Evolutionary conservation across 1,139 yeast genomes (phyloP).

Genomic region (Wickerhamiella pararugosa): DNA sequence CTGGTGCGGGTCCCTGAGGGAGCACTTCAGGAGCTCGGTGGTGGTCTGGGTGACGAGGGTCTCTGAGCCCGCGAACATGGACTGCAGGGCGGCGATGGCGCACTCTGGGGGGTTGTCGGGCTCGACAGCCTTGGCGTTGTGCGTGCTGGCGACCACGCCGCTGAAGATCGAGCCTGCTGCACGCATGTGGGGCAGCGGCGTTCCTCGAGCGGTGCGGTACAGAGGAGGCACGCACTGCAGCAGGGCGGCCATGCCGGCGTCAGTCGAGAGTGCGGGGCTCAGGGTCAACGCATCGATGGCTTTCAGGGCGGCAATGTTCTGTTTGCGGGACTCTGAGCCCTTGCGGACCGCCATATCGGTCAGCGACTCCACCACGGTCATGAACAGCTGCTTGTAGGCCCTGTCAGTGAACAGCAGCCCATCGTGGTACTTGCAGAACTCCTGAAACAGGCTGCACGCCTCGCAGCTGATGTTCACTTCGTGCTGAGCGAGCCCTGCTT

Average conservation of each 20-base stretch:
- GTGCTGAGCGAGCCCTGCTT: slow-evolving; percentile 30
- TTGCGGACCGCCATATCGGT: slow-evolving; percentile 11
- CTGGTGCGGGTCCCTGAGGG: neutral
- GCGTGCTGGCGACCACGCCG: neutral
- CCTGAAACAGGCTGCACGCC: slow-evolving; percentile 31
- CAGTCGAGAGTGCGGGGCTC: slow-evolving; percentile 16
- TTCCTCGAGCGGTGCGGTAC: slow-evolving; percentile 5
- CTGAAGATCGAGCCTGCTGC: neutral
- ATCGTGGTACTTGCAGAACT: slow-evolving; percentile 52
- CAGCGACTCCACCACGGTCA: slow-evolving; percentile 24
- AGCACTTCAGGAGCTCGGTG: neutral
- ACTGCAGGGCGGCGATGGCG: slow-evolving; percentile 1
- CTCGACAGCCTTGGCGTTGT: too few species aligned
- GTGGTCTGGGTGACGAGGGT: slow-evolving; percentile 1
- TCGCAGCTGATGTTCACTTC: slow-evolving; percentile 46
- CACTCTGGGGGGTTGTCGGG: too few species aligned
- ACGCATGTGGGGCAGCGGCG: neutral
- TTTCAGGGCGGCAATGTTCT: slow-evolving; percentile 10
- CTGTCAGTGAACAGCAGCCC: slow-evolving; percentile 63
- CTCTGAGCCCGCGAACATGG: slow-evolving; percentile 1
- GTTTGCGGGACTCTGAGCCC: slow-evolving; percentile 6
- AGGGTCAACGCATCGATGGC: slow-evolving; percentile 13
- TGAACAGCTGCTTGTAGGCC: slow-evolving; percentile 37
- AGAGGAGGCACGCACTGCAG: slow-evolving; percentile 10
- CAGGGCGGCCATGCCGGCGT: slow-evolving; percentile 13